A percentile compares a stretch with the other conserved stretches of the same genome.
These are phyloP conservation scores for Colletotrichum sp. DNA, from an alignment of 2,329 filamentous ascomycete genomes.

Conservation along the genomic window DNA sequence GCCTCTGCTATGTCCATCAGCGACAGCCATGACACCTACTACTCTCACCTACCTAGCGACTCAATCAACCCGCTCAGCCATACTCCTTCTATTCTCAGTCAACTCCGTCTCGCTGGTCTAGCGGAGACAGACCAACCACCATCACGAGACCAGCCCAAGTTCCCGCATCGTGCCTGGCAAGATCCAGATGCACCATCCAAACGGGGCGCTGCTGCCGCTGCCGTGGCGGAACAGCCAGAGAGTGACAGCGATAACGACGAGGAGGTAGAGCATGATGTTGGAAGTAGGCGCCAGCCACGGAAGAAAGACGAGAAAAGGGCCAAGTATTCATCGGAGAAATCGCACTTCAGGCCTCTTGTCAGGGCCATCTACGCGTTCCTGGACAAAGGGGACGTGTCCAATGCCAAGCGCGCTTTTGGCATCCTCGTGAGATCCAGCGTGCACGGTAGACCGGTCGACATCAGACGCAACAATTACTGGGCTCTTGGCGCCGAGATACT, in stretches of 20 bases:
- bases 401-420: constrained; percentile 77
- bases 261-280: constrained; percentile 17
- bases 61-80: constrained; percentile 62
- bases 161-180: constrained; percentile 52
- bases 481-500: constrained; percentile 85
- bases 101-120: constrained; percentile 60
- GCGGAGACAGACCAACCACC: constrained; percentile 50
- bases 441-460: constrained; percentile 64
- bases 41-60: constrained; percentile 32
- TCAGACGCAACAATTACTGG: constrained; percentile 77
- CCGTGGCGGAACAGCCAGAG: background rate
- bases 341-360: constrained; percentile 20
- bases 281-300: constrained; percentile 1
- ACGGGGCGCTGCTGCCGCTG: background rate
- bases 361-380: constrained; percentile 76
- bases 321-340: constrained; percentile 17
- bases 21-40: background rate
- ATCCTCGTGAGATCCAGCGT: constrained; percentile 61
- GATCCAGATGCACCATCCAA: background rate
- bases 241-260: background rate
- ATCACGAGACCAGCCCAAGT: constrained; percentile 41
- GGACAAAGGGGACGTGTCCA: constrained; percentile 70
- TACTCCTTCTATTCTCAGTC: constrained; percentile 53
- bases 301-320: constrained; percentile 23
- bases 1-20: constrained; percentile 22